These are phyloP conservation scores for Sphagnum magellanicum DNA, from an alignment of 228 moss, liverwort and hornwort species.

Conservation along the genomic window DNA sequence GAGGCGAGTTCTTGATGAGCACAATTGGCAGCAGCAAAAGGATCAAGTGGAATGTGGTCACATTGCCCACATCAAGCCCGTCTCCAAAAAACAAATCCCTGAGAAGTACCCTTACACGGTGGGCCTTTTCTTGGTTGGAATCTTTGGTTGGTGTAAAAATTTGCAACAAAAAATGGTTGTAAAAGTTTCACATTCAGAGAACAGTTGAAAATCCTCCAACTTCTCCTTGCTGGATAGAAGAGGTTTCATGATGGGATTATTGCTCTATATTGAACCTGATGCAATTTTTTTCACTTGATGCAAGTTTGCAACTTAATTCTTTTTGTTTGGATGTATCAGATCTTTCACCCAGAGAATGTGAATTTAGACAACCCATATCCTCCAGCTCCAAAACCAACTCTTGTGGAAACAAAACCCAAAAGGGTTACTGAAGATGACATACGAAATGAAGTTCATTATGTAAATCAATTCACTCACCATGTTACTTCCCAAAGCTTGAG, in stretches of 20 bases:
- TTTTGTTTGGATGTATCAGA: neutral
- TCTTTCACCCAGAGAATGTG: neutral
- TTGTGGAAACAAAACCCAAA: neutral
- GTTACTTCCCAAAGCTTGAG: neutral
- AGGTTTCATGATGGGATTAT: no score
- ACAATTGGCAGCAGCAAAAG: neutral
- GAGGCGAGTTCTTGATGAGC: neutral
- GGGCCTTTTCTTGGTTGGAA: neutral
- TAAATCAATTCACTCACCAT: neutral
- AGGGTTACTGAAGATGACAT: neutral
- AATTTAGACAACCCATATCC: neutral
- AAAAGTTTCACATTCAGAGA: no score
- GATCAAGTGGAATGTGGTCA: neutral
- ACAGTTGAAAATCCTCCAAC: no score
- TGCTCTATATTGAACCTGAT: no score
- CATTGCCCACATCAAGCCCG: neutral
- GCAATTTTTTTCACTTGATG: no score
- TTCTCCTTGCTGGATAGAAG: no score
- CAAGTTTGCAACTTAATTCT: no score
- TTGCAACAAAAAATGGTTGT: no score
- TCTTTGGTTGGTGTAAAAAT: no score
- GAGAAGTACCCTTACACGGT: neutral
- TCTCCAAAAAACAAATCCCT: neutral
- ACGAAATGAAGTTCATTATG: conserved; percentile 1
- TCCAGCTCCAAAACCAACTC: neutral